phyloP scores from a whole-genome alignment of 139 green algal species.

The Chlorella sp. region DNA sequence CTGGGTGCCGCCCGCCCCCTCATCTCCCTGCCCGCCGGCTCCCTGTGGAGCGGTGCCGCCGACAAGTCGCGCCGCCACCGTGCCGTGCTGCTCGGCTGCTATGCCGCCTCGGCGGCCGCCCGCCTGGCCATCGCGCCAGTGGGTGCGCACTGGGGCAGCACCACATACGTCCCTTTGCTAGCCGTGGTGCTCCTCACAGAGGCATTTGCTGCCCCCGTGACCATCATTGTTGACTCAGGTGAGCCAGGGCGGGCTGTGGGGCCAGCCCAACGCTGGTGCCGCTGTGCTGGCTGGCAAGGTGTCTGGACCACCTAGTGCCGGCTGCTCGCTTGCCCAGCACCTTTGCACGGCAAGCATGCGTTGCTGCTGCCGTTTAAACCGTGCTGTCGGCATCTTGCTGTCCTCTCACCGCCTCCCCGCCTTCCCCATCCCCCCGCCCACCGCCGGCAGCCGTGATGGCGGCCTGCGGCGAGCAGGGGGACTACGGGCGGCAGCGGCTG shows the following conservation, averaged over 20 bases:
- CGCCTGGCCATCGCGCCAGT: not conserved
- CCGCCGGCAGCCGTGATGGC: conserved; percentile 42
- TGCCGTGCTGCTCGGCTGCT: conserved; percentile 41
- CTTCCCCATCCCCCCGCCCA: not conserved
- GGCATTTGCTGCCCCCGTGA: conserved; percentile 48
- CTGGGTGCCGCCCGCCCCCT: conserved; percentile 42
- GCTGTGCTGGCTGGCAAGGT: too few species aligned
- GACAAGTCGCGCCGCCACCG: conserved; percentile 56
- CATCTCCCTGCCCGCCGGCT: conserved; percentile 13
- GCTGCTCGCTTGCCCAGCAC: too few species aligned
- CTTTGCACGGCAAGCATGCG: not conserved
- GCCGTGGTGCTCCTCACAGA: conserved; percentile 38
- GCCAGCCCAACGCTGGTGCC: too few species aligned
- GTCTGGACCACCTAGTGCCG: too few species aligned
- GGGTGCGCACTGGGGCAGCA: not conserved
- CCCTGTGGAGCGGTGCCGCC: conserved; percentile 49
- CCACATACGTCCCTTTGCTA: conserved; percentile 27
- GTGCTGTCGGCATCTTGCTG: not conserved
- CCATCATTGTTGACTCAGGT: conserved; percentile 58
- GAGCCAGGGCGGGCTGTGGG: too few species aligned
- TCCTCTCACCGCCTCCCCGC: not conserved
- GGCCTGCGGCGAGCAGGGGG: conserved; percentile 37
- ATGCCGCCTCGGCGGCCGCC: conserved; percentile 27
- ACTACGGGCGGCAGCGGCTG: conserved; percentile 46
- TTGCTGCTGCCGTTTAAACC: not conserved